Evolutionary conservation across 495 filamentous ascomycete species (phyloP).

Genomic region (Elaphomyces granulatus): DNA sequence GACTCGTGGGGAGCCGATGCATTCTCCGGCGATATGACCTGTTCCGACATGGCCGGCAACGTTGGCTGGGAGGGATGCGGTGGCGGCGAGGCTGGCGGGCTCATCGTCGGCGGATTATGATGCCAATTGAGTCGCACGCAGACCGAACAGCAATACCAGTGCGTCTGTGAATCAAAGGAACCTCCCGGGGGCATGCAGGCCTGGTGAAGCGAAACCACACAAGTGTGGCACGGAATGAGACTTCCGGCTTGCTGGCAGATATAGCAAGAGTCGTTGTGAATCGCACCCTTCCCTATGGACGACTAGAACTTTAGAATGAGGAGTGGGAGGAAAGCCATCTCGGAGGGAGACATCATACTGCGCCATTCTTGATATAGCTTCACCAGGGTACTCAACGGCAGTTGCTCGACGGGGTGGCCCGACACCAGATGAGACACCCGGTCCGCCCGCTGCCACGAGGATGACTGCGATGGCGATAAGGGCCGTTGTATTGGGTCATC

Average conservation of each 20-base stretch:
- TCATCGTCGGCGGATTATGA: constrained; percentile 5
- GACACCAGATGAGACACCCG: too few relatives aligned
- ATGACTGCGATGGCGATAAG: too few relatives aligned
- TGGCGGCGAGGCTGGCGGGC: constrained; percentile 6
- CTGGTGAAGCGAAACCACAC: constrained; percentile 5
- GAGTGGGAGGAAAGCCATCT: neutral
- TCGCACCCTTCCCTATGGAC: constrained; percentile 2
- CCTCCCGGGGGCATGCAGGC: constrained; percentile 3
- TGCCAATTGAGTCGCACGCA: constrained; percentile 9
- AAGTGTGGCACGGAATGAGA: constrained; percentile 7
- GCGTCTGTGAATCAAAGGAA: neutral
- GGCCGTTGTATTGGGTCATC: too few relatives aligned
- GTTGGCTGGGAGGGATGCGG: constrained; percentile 1
- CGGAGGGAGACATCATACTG: constrained; percentile 1
- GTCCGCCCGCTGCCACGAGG: too few relatives aligned
- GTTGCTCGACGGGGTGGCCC: too few relatives aligned
- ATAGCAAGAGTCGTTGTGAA: constrained; percentile 5
- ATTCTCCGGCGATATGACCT: neutral
- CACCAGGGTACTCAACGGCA: constrained; percentile 2
- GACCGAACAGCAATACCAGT: constrained; percentile 7
- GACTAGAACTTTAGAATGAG: neutral
- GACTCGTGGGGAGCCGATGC: neutral
- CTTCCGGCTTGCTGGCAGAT: constrained; percentile 3
- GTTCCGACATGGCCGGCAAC: neutral
- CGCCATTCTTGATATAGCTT: constrained; percentile 2